phyloP scores from a whole-genome alignment of 2,329 filamentous ascomycete species.

The Endoconidiophora laricicola region DNA sequence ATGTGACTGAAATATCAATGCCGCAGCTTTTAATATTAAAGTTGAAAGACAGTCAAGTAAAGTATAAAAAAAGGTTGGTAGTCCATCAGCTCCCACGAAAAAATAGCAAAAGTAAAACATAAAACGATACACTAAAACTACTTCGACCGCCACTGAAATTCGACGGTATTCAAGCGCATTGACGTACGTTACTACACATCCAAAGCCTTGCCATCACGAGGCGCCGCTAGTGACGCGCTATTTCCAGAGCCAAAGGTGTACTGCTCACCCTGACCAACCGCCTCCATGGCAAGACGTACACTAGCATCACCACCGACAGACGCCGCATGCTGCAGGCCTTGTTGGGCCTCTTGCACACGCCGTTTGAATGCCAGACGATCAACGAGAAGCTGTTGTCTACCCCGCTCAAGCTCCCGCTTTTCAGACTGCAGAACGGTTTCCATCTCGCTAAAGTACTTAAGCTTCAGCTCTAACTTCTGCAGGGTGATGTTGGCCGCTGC shows the following conservation, averaged over 20 bases:
- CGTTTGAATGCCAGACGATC: conserved; percentile 83
- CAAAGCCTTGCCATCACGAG: conserved; percentile 8
- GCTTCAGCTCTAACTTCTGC: conserved; percentile 87
- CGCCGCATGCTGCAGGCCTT: conserved; percentile 44
- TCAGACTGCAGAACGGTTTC: conserved; percentile 84
- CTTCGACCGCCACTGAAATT: too few relatives aligned
- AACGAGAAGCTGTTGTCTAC: conserved; percentile 81
- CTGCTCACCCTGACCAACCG: conserved; percentile 31
- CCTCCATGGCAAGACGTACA: conserved; percentile 30
- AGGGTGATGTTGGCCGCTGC: conserved; percentile 86
- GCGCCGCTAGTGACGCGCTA: neutral
- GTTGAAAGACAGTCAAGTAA: too few relatives aligned
- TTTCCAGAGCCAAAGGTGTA: conserved; percentile 32
- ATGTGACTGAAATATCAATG: too few relatives aligned
- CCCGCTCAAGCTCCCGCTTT: conserved; percentile 78
- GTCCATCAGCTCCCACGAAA: neutral
- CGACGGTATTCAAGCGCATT: too few relatives aligned
- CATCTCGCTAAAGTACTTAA: conserved; percentile 93
- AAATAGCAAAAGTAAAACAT: neutral
- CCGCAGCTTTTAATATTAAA: too few relatives aligned
- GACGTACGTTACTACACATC: conserved; percentile 7
- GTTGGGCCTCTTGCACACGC: conserved; percentile 68
- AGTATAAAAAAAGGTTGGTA: neutral
- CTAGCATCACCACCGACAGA: conserved; percentile 33
- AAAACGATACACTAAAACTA: neutral